Conservation (phyloP, 2,329 filamentous ascomycete genomes). For the Pleurostoma richardsiae region DNA sequence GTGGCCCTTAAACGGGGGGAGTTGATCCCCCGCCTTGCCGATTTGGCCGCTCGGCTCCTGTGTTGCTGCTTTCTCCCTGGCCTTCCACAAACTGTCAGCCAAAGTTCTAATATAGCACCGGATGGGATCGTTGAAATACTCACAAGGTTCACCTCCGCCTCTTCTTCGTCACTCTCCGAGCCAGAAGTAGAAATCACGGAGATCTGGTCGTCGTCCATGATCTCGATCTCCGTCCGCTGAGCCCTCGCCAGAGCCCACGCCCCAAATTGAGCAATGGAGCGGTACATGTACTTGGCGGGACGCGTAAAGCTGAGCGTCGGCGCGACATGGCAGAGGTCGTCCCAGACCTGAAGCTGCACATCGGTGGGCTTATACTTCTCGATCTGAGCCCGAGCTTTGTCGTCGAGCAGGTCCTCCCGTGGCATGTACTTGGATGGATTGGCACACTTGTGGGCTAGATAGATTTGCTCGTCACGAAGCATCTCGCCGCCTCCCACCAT, state of each 20-base stretch:
- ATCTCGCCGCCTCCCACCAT: slow-evolving; percentile 85
- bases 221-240: slow-evolving; percentile 75
- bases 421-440: slow-evolving; percentile 75
- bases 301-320: slow-evolving; percentile 92
- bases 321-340: slow-evolving; percentile 87
- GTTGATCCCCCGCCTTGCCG: slow-evolving; percentile 79
- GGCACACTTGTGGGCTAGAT: slow-evolving; percentile 89
- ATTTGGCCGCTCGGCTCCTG: slow-evolving; percentile 36
- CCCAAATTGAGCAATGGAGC: slow-evolving; percentile 86
- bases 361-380: slow-evolving; percentile 75
- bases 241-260: slow-evolving; percentile 85
- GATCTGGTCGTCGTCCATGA: slow-evolving; percentile 71
- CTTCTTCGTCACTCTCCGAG: slow-evolving; percentile 23
- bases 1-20: slow-evolving; percentile 74
- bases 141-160: slow-evolving; percentile 12
- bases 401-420: slow-evolving; percentile 55
- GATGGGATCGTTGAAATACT: neutral
- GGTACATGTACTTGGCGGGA: slow-evolving; percentile 96
- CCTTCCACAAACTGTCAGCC: neutral
- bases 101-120: too few relatives aligned
- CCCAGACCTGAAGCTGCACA: slow-evolving; percentile 94
- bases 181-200: slow-evolving; percentile 65
- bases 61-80: slow-evolving; percentile 13
- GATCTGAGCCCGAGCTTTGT: slow-evolving; percentile 54
- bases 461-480: slow-evolving; percentile 90